These are phyloP conservation scores for Metschnikowia cubensis DNA, from an alignment of 805 yeast genomes.

Conservation along the genomic window DNA sequence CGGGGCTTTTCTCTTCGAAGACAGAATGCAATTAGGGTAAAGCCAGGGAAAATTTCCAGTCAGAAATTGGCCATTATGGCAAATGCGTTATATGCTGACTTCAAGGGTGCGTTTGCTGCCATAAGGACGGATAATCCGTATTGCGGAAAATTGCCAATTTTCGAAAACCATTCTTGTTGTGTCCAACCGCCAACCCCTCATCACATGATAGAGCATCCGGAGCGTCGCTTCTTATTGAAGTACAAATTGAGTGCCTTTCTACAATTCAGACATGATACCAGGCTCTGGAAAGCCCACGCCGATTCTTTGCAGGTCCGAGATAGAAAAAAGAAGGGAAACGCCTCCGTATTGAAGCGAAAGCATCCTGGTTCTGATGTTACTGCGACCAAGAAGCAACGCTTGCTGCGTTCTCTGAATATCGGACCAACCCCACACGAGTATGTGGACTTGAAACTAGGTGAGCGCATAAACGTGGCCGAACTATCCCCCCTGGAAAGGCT, in stretches of 20 bases:
- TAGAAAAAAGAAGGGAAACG: background rate
- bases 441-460: conserved; percentile 5
- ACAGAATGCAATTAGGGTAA: conserved; percentile 31
- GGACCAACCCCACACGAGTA: background rate
- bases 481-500: conserved; percentile 5
- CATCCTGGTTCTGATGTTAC: background rate
- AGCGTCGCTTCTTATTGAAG: background rate
- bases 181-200: background rate
- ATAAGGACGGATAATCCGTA: conserved; percentile 3
- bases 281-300: background rate
- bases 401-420: background rate
- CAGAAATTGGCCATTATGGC: conserved; percentile 2
- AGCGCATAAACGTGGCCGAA: conserved; percentile 1
- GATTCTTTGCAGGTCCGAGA: background rate
- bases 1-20: conserved; percentile 26
- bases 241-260: background rate
- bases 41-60: background rate
- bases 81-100: conserved; percentile 4
- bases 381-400: background rate
- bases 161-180: conserved; percentile 5
- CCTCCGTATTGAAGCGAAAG: background rate
- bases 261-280: background rate
- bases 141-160: conserved; percentile 12
- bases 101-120: conserved; percentile 6
- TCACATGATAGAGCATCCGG: background rate